phyloP scores from a whole-genome alignment of 1,284 basidiomycete species.

The Ustilago nuda region DNA sequence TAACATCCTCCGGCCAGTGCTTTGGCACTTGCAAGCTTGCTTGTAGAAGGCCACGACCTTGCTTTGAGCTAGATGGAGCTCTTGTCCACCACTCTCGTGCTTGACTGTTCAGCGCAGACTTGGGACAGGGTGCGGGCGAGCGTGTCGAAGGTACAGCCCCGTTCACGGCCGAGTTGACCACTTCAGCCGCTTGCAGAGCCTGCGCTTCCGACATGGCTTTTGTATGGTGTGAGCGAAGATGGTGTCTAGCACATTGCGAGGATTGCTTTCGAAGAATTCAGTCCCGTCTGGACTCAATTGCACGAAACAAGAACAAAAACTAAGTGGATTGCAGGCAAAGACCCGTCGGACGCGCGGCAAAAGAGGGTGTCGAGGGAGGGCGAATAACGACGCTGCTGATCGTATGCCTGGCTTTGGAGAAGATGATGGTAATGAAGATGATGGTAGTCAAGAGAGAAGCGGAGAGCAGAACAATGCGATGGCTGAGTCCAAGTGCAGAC shows the following conservation, averaged over 20 bases:
- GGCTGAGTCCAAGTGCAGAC: not conserved
- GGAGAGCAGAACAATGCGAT: not conserved
- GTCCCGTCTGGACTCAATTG: no score
- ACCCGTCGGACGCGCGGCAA: no score
- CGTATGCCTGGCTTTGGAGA: not conserved
- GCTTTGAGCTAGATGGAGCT: not conserved
- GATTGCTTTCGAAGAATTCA: no score
- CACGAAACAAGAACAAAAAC: no score
- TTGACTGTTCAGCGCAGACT: constrained; percentile 13
- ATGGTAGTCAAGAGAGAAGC: not conserved
- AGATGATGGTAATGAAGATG: not conserved
- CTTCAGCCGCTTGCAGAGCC: not conserved
- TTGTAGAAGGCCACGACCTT: not conserved
- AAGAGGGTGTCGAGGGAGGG: no score
- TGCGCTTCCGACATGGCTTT: not conserved
- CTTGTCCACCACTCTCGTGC: constrained; percentile 14
- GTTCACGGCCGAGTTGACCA: constrained; percentile 13
- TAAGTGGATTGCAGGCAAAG: no score
- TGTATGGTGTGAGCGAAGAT: no score
- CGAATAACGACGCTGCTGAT: not conserved
- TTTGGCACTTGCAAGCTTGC: constrained; percentile 12
- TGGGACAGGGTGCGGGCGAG: constrained; percentile 6
- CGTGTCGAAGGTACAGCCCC: not conserved
- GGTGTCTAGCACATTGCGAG: no score
- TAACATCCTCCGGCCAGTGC: constrained; percentile 34